phyloP scores from a whole-genome alignment of 2,329 filamentous ascomycete species.

The Pseudogymnoascus sp. region DNA sequence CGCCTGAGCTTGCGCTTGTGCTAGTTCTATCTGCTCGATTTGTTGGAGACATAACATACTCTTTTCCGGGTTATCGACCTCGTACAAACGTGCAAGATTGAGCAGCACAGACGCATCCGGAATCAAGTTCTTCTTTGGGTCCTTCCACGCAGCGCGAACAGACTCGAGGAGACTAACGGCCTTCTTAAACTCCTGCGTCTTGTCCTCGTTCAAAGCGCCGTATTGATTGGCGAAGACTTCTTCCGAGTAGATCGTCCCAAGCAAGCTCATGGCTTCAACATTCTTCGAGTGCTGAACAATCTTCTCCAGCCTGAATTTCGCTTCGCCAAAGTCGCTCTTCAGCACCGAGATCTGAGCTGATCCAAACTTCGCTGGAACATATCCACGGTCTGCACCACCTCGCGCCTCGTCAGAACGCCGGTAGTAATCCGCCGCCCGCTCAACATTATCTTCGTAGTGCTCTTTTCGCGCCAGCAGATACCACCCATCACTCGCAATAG shows the following conservation, averaged over 20 bases:
- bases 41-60: conserved; percentile 85
- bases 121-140: conserved; percentile 72
- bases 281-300: conserved; percentile 78
- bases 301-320: conserved; percentile 89
- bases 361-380: conserved; percentile 89
- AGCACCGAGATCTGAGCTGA: conserved; percentile 80
- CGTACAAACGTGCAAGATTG: conserved; percentile 86
- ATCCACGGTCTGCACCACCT: conserved; percentile 83
- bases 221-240: conserved; percentile 78
- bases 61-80: conserved; percentile 76
- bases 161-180: conserved; percentile 76
- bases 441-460: conserved; percentile 68
- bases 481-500: conserved; percentile 95
- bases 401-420: conserved; percentile 82
- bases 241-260: conserved; percentile 88
- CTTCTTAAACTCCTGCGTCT: conserved; percentile 74
- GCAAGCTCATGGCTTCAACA: conserved; percentile 81
- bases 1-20: conserved; percentile 37
- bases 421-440: conserved; percentile 78
- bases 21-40: conserved; percentile 82
- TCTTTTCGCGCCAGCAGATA: conserved; percentile 88
- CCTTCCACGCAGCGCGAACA: conserved; percentile 84
- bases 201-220: conserved; percentile 72
- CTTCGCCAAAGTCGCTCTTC: conserved; percentile 77
- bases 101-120: conserved; percentile 82